Evolutionary conservation across 345 rosid genomes (phyloP).

Genomic region (Erysimum cheiranthoides): DNA sequence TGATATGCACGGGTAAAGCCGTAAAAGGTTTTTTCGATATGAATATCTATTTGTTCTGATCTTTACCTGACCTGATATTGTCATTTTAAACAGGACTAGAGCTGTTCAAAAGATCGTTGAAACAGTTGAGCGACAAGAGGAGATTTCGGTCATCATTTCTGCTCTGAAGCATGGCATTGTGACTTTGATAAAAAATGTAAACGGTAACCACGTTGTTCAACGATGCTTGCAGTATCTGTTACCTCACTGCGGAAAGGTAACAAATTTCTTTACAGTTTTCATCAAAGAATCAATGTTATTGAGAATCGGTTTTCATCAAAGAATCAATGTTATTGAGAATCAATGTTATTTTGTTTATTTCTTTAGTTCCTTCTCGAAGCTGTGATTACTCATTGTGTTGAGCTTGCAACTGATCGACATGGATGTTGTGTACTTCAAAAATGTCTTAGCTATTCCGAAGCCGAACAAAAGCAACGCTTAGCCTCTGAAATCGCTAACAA

Average conservation of each 20-base stretch:
- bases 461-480: constrained; percentile 54
- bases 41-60: not conserved
- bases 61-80: constrained; percentile 11
- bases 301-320: not conserved
- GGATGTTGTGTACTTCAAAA: constrained; percentile 89
- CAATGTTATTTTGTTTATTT: constrained; percentile 13
- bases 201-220: constrained; percentile 85
- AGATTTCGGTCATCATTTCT: constrained; percentile 59
- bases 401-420: constrained; percentile 77
- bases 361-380: constrained; percentile 78
- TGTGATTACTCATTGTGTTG: constrained; percentile 68
- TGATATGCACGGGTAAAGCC: constrained; percentile 76
- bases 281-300: not conserved
- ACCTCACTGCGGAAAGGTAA: constrained; percentile 67
- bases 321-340: not conserved
- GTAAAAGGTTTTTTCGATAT: constrained; percentile 12
- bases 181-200: constrained; percentile 71
- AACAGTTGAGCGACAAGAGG: constrained; percentile 64
- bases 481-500: constrained; percentile 63
- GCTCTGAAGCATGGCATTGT: constrained; percentile 70
- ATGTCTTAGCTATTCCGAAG: constrained; percentile 62
- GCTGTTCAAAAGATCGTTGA: constrained; percentile 85
- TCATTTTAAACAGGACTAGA: constrained; percentile 59
- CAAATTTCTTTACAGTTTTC: constrained; percentile 1
- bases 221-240: constrained; percentile 67